Conservation (phyloP, 805 yeast genomes). For the Cyberlindnera xishuangbannaensis region DNA sequence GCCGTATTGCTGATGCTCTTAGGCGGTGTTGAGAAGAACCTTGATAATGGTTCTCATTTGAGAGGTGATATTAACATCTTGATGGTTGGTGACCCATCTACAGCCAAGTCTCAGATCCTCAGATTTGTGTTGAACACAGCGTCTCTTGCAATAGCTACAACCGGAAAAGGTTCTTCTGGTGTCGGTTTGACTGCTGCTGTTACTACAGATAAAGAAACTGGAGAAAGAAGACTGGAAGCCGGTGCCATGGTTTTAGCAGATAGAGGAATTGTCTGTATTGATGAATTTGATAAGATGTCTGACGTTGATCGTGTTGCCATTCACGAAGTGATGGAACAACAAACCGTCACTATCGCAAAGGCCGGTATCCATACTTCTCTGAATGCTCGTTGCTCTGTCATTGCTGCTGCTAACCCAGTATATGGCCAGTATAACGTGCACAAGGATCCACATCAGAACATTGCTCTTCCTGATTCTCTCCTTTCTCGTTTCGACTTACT, state of each 20-base stretch:
- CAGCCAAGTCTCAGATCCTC: conserved; percentile 94
- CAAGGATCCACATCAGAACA: conserved; percentile 93
- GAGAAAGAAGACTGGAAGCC: conserved; percentile 93
- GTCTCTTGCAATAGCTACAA: conserved; percentile 91
- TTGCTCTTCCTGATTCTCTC: conserved; percentile 93
- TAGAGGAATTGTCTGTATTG: conserved; percentile 95
- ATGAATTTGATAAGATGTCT: conserved; percentile 97
- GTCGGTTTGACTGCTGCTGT: conserved; percentile 99
- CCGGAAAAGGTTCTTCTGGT: conserved; percentile 99
- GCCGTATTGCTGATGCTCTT: conserved; percentile 86
- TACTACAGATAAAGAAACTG: conserved; percentile 92
- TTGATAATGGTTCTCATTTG: conserved; percentile 91
- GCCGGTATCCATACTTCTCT: conserved; percentile 97
- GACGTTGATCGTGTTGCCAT: conserved; percentile 96
- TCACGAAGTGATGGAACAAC: conserved; percentile 99
- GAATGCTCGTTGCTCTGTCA: conserved; percentile 93
- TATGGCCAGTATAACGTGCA: conserved; percentile 95
- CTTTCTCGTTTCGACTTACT: conserved; percentile 94
- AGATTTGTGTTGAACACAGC: conserved; percentile 95
- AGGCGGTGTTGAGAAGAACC: conserved; percentile 92
- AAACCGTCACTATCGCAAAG: conserved; percentile 94
- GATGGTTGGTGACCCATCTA: conserved; percentile 98
- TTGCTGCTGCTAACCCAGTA: conserved; percentile 97
- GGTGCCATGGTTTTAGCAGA: conserved; percentile 99
- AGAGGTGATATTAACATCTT: conserved; percentile 96